phyloP scores from a whole-genome alignment of 1,139 yeast genomes.

The Taphrina deformans region DNA sequence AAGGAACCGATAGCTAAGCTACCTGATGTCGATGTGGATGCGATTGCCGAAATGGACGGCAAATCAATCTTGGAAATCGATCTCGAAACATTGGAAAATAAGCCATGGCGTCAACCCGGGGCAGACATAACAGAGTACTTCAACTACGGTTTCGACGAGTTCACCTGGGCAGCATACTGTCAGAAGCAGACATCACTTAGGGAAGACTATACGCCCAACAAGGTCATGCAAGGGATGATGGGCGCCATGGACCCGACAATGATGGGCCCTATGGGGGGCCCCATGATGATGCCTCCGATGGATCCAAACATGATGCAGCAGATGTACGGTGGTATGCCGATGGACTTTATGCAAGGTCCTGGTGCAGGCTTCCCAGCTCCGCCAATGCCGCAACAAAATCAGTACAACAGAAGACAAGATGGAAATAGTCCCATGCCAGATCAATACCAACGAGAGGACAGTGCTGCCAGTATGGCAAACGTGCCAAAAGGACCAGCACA shows the following conservation, averaged over 20 bases:
- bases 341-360: conserved; percentile 20
- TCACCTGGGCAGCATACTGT: conserved; percentile 93
- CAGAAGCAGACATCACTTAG: conserved; percentile 80
- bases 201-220: conserved; percentile 68
- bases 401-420: neutral
- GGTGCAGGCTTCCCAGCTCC: neutral
- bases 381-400: conserved; percentile 4
- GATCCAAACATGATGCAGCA: conserved; percentile 29
- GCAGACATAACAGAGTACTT: conserved; percentile 92
- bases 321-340: conserved; percentile 16
- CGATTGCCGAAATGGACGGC: conserved; percentile 78
- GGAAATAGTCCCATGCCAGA: neutral
- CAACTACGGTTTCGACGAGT: conserved; percentile 94
- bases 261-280: conserved; percentile 32
- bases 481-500: conserved; percentile 17
- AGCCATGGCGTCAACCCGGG: conserved; percentile 93
- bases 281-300: conserved; percentile 35
- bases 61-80: conserved; percentile 81
- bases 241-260: conserved; percentile 29
- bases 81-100: conserved; percentile 78
- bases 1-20: conserved; percentile 42
- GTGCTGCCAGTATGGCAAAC: neutral
- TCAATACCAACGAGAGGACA: neutral
- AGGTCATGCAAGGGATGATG: conserved; percentile 44
- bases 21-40: conserved; percentile 67